Evolutionary conservation across 148 eudicot genomes (phyloP).

Genomic region (Arbutus unedo): DNA sequence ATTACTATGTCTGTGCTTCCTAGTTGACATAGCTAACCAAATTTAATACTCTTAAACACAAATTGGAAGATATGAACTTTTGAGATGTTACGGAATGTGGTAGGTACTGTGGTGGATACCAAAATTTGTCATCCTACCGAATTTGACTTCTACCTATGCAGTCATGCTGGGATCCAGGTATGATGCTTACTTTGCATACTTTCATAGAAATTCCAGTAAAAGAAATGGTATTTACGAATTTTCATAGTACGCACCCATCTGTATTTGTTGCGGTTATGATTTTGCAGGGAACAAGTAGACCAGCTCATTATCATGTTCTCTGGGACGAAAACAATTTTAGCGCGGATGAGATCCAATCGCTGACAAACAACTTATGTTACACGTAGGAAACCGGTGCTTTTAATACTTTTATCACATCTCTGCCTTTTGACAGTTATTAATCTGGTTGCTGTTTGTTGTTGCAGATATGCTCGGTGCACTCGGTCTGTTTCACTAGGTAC

Average conservation of each 20-base stretch:
- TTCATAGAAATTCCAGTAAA: not conserved
- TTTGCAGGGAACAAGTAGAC: constrained; percentile 72
- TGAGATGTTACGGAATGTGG: constrained; percentile 26
- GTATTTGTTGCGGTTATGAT: not conserved
- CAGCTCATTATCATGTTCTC: constrained; percentile 85
- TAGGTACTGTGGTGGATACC: constrained; percentile 78
- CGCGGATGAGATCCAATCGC: constrained; percentile 76
- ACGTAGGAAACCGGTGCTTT: constrained; percentile 43
- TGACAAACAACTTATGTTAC: constrained; percentile 79
- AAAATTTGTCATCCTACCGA: constrained; percentile 85
- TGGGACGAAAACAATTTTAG: constrained; percentile 80
- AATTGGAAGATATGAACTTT: not conserved
- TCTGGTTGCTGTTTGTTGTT: constrained; percentile 5
- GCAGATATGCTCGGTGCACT: constrained; percentile 84
- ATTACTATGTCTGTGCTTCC: not conserved
- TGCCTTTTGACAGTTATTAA: not conserved
- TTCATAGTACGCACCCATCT: not conserved
- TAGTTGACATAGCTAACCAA: not conserved
- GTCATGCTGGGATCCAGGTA: constrained; percentile 93
- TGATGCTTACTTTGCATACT: constrained; percentile 5
- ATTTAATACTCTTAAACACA: not conserved
- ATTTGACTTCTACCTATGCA: constrained; percentile 72
- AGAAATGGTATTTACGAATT: not conserved
- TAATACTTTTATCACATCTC: not conserved
- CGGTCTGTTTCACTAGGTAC: constrained; percentile 81